Base-by-base conservation (phyloP, 73 alveolate species). In the Urostyla sp. region DNA sequence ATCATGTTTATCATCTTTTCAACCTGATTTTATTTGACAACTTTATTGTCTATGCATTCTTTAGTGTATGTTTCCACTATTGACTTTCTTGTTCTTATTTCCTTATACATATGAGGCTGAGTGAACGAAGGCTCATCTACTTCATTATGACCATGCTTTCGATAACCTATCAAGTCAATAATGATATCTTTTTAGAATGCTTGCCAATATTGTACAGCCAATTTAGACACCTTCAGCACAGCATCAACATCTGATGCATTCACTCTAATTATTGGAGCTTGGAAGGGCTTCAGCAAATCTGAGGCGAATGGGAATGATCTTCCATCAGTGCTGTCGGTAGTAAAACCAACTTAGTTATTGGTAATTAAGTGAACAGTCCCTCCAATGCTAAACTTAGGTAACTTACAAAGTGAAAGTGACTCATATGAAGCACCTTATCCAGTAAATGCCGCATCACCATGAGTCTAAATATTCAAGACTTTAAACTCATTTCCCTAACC, bases 391-490 rank as follows among this genome's bases (percentile, higher is more conserved):
- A 45, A 92, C 23, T 85, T 61, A 24, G 91, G 87, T 28, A 92
- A 75, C 28, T 80, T 85, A 23, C 89, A 61, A 20, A 92, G 87
- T 10, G 91, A 58, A 24, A 92, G 48, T 10, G 94, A 69, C 78
- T 94, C 98, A 66, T 88, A 92, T 23, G 89, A 95, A 28, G 89
- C 95, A 27, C 98, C 98, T 73, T 92, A 93, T 20, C 97, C 98
- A 30, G 96, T 82, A 61, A 94, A 94, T 10, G 98, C 98, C 0
- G 98, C 98, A 66, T 94, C 98, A 11, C 98, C 98, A 58, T 94
- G 98, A 32, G 91, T 84, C 84, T 90, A 66, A 31, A 93, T 69
- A 52, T 91, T 90, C 94, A 94, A 60, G 60, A 93, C 49, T 80
- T 80, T 88, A 66, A 34, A 40, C 90, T 44, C 51, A 83, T 91